phyloP scores from a whole-genome alignment of 176 grass and related monocot genomes.

The bread wheat (Triticum aestivum) region IWGSC_CS_RefSeq_v2.1 NC_057794.1:171632545-171633044 shows the following conservation, averaged over 20 bases:
- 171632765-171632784: slow-evolving; percentile 97
- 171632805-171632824: not conserved
- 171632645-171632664: not conserved
- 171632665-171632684: slow-evolving; percentile 17
- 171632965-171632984: not conserved
- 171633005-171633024: not conserved
- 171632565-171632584: slow-evolving; percentile 99
- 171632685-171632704: not conserved
- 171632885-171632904: not conserved
- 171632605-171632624: slow-evolving; percentile 95
- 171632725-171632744: slow-evolving; percentile 75
- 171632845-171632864: not conserved
- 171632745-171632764: slow-evolving; percentile 73
- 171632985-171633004: not conserved
- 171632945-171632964: not conserved
- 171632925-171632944: not conserved
- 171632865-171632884: not conserved
- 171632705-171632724: slow-evolving; percentile 94
- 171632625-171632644: slow-evolving; percentile 58
- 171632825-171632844: not conserved
- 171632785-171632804: slow-evolving; percentile 63
- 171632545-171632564: slow-evolving; percentile 78
- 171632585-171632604: slow-evolving; percentile 96
- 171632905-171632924: not conserved
- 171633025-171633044: slow-evolving; percentile 10